Percentiles rank a stretch among this genome's conserved stretches.
Conservation (phyloP, 352 stramenopile species). For the Phytophthora crassamura region DNA sequence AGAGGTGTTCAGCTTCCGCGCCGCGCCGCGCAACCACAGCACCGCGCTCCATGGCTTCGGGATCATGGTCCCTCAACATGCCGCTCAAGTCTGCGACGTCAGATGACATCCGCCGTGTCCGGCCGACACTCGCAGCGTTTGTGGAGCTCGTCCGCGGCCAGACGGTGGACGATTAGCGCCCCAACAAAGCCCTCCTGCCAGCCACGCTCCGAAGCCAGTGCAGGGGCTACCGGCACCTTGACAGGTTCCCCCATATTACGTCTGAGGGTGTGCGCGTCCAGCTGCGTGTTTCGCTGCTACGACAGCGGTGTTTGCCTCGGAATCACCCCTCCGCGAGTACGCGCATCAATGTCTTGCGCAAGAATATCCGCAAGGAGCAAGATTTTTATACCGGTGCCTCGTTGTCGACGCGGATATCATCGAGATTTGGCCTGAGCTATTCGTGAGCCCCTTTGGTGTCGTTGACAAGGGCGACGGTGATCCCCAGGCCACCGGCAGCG, state of each 20-base stretch:
- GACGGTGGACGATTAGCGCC: background rate
- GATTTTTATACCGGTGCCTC: background rate
- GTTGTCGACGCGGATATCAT: conserved; percentile 6
- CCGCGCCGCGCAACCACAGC: too few species aligned
- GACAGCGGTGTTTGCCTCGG: background rate
- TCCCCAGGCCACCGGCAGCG: background rate
- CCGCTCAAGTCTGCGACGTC: background rate
- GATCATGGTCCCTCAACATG: background rate
- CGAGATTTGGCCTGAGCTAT: conserved; percentile 7
- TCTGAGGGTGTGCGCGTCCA: too few species aligned
- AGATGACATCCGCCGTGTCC: background rate
- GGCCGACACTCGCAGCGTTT: background rate
- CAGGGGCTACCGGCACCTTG: background rate
- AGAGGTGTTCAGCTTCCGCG: too few species aligned
- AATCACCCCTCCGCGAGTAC: background rate
- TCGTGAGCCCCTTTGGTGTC: conserved; percentile 21
- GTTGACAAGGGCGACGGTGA: conserved; percentile 17
- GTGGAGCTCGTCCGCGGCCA: conserved; percentile 5
- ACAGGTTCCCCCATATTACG: too few species aligned
- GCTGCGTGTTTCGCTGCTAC: too few species aligned
- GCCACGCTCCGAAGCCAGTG: background rate
- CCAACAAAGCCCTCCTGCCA: conserved; percentile 1
- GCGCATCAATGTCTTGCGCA: background rate
- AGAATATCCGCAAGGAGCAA: conserved; percentile 14
- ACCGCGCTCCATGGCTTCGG: too few species aligned